phyloP scores from a whole-genome alignment of 2,329 filamentous ascomycete species.

The Calonectria crousiana region DNA sequence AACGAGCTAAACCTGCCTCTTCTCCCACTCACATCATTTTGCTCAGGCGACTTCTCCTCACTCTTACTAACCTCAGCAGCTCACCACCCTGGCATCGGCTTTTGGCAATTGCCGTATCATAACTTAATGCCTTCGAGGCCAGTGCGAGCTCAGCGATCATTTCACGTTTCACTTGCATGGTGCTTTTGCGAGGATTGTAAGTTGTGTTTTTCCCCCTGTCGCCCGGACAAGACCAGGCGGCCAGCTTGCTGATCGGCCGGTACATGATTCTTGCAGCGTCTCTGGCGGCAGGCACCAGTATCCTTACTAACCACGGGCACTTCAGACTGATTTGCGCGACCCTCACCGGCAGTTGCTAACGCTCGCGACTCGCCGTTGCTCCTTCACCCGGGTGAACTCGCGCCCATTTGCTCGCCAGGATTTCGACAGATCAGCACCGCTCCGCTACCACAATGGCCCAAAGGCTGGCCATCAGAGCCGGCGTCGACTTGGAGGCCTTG shows the following conservation, averaged over 20 bases:
- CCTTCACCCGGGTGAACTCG: conserved; percentile 10
- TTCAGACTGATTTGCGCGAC: conserved; percentile 33
- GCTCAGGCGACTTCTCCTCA: conserved; percentile 27
- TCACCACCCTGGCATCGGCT: conserved; percentile 26
- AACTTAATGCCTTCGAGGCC: conserved; percentile 41
- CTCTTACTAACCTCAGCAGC: conserved; percentile 38
- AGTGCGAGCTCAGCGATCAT: conserved; percentile 26
- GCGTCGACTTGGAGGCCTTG: conserved; percentile 71
- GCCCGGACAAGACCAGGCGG: not conserved
- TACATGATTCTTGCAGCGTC: not conserved
- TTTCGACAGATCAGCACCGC: conserved; percentile 6
- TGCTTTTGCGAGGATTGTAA: conserved; percentile 42
- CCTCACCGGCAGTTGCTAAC: conserved; percentile 31
- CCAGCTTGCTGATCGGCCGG: not conserved
- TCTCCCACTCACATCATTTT: conserved; percentile 31
- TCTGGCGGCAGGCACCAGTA: not conserved
- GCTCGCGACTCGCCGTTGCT: conserved; percentile 23
- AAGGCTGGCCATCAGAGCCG: conserved; percentile 62
- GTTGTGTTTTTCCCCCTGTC: conserved; percentile 29
- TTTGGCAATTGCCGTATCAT: conserved; percentile 39
- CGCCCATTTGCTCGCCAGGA: conserved; percentile 10
- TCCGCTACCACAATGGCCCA: conserved; percentile 56
- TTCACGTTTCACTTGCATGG: conserved; percentile 43
- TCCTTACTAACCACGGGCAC: conserved; percentile 21
- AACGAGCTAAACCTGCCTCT: conserved; percentile 27